Evolutionary conservation across 2,329 filamentous ascomycete species (phyloP).

Genomic region (Albophoma yamanashiensis): DNA sequence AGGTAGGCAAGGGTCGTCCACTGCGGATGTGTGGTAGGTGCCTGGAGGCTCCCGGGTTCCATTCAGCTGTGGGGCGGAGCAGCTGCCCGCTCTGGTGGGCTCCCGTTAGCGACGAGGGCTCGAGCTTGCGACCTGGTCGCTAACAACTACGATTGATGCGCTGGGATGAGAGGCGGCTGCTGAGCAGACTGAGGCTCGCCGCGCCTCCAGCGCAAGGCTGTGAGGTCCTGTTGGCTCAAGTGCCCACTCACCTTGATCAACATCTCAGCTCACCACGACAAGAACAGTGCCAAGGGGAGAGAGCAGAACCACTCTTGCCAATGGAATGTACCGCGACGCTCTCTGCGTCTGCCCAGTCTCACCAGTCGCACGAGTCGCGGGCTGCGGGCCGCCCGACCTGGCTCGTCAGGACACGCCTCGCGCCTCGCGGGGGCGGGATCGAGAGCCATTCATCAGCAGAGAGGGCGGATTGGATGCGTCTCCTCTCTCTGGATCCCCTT

Average conservation of each 20-base stretch:
- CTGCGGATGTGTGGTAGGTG: neutral
- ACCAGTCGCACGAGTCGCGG: neutral
- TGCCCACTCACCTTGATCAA: too few relatives aligned
- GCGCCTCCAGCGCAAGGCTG: neutral
- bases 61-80: neutral
- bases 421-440: too few relatives aligned
- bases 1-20: neutral
- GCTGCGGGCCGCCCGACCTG: neutral
- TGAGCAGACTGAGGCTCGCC: neutral
- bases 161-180: neutral
- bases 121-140: neutral
- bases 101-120: neutral
- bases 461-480: neutral
- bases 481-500: neutral
- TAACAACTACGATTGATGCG: neutral
- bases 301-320: neutral
- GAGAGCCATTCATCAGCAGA: neutral
- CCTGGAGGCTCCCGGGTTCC: neutral
- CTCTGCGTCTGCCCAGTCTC: neutral
- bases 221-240: neutral
- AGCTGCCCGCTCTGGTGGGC: neutral
- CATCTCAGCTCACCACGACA: neutral
- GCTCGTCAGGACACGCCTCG: neutral
- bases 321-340: neutral
- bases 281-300: neutral